A percentile compares a stretch with the other conserved stretches of the same genome.
Conservation (phyloP, 2,329 filamentous ascomycete species). For the Macrophomina phaseolina region DNA sequence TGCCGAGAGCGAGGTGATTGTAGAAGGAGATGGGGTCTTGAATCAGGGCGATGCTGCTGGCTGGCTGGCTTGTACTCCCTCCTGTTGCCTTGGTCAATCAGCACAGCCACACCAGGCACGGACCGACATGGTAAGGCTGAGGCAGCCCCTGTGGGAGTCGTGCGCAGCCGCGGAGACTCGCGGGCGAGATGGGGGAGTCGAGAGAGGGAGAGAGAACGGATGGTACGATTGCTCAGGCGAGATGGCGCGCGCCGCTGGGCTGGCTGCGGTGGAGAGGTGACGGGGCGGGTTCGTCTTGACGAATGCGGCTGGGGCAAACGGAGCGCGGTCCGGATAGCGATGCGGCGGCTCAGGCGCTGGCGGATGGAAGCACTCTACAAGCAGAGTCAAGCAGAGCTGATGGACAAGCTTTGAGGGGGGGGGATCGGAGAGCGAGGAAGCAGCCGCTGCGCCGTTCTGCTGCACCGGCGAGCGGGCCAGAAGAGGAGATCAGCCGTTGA, state of each 20-base stretch:
- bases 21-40: neutral
- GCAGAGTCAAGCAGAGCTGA: neutral
- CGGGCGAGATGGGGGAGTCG: neutral
- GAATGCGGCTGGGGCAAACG: neutral
- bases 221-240: neutral
- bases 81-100: constrained; percentile 20
- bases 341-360: neutral
- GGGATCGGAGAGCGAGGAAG: constrained; percentile 1
- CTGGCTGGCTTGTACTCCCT: constrained; percentile 17
- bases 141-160: constrained; percentile 8
- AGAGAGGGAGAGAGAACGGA: neutral
- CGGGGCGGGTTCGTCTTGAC: neutral
- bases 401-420: constrained; percentile 13
- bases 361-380: too few species aligned
- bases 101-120: constrained; percentile 25
- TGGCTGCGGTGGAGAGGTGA: neutral
- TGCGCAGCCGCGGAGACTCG: neutral
- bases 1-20: neutral
- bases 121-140: constrained; percentile 17
- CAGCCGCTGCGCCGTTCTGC: constrained; percentile 4
- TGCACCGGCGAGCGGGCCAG: neutral
- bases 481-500: constrained; percentile 21
- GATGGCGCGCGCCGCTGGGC: neutral
- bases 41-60: neutral
- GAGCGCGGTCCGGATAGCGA: neutral